A percentile compares a stretch with the other conserved stretches of the same genome.
Evolutionary conservation across 257 asterid genomes (phyloP).

Genomic region (Parsonsia alboflavescens): DNA sequence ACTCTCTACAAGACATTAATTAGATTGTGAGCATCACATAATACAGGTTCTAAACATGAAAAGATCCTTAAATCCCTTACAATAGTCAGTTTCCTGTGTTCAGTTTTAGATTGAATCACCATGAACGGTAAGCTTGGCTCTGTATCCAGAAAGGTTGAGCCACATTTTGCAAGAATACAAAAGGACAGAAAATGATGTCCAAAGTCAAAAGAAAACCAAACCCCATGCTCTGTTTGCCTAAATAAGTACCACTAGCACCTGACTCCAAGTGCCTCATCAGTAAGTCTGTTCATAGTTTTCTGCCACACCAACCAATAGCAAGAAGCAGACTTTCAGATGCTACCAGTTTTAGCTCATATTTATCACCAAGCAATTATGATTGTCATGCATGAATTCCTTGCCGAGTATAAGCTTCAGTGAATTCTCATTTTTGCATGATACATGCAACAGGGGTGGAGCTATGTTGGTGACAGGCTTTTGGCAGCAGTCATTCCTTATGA

Average conservation of each 20-base stretch:
- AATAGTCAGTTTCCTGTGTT: background rate
- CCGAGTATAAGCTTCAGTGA: background rate
- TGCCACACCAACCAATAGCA: background rate
- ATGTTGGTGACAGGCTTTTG: constrained; percentile 80
- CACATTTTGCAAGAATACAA: too few relatives aligned
- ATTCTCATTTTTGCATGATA: background rate
- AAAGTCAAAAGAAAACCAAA: too few relatives aligned
- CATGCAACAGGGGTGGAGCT: constrained; percentile 78
- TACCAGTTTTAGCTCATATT: background rate
- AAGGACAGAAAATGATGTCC: too few relatives aligned
- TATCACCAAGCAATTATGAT: background rate
- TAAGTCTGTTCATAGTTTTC: background rate
- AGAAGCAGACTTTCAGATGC: background rate
- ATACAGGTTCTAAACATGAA: background rate
- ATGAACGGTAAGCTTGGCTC: background rate
- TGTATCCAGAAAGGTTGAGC: too few relatives aligned
- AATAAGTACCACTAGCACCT: too few relatives aligned
- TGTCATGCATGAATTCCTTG: background rate
- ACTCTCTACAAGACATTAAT: background rate
- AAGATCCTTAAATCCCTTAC: background rate
- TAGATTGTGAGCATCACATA: background rate
- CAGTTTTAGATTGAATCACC: background rate
- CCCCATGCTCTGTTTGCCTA: too few relatives aligned
- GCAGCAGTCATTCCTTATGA: constrained; percentile 87
- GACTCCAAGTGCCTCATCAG: too few relatives aligned